These are phyloP conservation scores for Fusarium sp. DNA, from an alignment of 2,329 filamentous ascomycete genomes.

Conservation along the genomic window DNA sequence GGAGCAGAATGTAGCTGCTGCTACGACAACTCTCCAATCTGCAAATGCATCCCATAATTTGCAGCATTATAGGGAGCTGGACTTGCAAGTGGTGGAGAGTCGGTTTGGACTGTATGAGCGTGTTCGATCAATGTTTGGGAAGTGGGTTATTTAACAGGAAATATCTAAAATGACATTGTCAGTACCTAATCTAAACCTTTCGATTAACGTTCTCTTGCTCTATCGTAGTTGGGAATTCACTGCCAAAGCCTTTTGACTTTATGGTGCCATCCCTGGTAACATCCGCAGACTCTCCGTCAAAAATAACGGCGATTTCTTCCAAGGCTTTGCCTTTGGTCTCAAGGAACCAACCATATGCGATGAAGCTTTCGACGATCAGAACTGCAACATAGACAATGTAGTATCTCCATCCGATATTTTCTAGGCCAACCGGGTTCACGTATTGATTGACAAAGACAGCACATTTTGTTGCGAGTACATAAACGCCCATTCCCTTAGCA, in stretches of 20 bases:
- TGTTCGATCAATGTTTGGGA: background rate
- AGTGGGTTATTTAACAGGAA: no score
- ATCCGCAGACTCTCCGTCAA: slow-evolving; percentile 46
- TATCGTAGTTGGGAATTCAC: background rate
- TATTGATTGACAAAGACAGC: slow-evolving; percentile 51
- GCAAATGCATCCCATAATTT: rapidly evolving
- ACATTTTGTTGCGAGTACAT: slow-evolving; percentile 47
- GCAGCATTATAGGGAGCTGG: background rate
- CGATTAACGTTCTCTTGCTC: slow-evolving; percentile 12
- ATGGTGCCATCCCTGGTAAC: background rate
- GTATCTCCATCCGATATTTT: slow-evolving; percentile 63
- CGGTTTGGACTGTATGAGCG: background rate
- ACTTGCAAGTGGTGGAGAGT: background rate
- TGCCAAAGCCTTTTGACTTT: background rate
- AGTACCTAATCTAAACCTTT: background rate
- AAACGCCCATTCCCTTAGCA: slow-evolving; percentile 60
- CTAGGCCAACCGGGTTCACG: slow-evolving; percentile 66
- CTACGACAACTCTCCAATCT: background rate
- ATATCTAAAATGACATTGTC: no score
- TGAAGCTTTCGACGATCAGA: slow-evolving; percentile 61
- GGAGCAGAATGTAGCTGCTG: background rate
- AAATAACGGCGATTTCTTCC: slow-evolving; percentile 69
- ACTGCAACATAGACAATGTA: slow-evolving; percentile 69
- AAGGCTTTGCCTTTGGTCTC: slow-evolving; percentile 63
- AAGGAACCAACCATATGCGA: slow-evolving; percentile 58